A percentile compares a stretch with the other conserved stretches of the same genome.
Evolutionary conservation across 495 filamentous ascomycete genomes (phyloP).

Genomic region (Penicillium cataractarum): DNA sequence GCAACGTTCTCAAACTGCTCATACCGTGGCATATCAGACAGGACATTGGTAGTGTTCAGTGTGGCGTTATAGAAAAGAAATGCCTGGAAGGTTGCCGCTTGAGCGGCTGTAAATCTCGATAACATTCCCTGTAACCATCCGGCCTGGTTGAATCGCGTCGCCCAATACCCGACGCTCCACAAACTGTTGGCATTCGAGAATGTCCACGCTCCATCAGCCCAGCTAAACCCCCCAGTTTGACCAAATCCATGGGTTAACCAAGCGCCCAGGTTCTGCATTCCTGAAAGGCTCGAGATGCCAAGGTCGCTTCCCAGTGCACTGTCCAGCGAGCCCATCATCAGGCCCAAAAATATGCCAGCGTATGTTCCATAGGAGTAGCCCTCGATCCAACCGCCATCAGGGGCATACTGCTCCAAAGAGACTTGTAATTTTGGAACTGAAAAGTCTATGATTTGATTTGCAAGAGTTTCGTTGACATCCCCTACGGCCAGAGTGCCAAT

Average conservation of each 20-base stretch:
- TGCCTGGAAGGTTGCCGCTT: background rate
- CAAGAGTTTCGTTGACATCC: background rate
- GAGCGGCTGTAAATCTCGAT: background rate
- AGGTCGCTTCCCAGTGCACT: background rate
- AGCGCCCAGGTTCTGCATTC: background rate
- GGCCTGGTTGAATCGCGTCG: background rate
- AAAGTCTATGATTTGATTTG: background rate
- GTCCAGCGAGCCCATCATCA: background rate
- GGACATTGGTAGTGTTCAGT: background rate
- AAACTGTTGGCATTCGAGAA: background rate
- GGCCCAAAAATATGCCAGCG: background rate
- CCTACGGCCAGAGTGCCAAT: background rate
- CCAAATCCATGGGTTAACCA: background rate
- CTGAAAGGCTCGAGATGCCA: background rate
- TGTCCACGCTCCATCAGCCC: background rate
- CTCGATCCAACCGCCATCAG: background rate
- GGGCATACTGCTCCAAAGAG: background rate
- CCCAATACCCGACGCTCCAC: background rate
- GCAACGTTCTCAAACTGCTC: background rate
- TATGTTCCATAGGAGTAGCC: background rate
- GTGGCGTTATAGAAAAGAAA: background rate
- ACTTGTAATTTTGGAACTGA: background rate
- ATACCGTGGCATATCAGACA: background rate
- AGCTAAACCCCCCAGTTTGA: background rate
- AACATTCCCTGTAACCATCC: background rate